A percentile compares a stretch with the other conserved stretches of the same genome.
Conservation (phyloP, 805 yeast species). For the Grigorovia jiainica region DNA sequence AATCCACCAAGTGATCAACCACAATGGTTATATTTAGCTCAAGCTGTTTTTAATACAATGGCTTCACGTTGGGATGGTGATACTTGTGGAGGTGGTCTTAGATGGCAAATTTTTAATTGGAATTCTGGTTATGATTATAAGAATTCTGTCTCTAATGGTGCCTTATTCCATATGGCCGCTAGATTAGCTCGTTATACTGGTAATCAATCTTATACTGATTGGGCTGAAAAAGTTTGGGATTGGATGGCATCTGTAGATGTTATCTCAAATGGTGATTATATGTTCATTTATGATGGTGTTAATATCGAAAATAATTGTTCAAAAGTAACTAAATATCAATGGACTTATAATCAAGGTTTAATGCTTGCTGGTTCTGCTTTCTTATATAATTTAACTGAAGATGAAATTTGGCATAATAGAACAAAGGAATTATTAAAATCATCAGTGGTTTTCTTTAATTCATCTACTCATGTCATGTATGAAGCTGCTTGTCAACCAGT, state of each 20-base stretch:
- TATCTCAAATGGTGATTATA: slow-evolving; percentile 31
- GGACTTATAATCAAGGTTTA: slow-evolving; percentile 85
- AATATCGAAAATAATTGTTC: slow-evolving; percentile 51
- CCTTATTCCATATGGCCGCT: slow-evolving; percentile 78
- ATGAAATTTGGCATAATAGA: slow-evolving; percentile 56
- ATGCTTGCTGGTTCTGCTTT: slow-evolving; percentile 73
- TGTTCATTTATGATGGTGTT: slow-evolving; percentile 61
- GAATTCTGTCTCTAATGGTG: slow-evolving; percentile 85
- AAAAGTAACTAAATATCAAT: slow-evolving; percentile 47
- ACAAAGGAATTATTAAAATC: slow-evolving; percentile 48
- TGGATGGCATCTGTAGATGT: slow-evolving; percentile 59
- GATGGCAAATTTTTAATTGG: slow-evolving; percentile 97
- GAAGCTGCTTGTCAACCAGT: slow-evolving; percentile 77
- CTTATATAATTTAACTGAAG: slow-evolving; percentile 62
- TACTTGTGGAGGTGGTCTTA: slow-evolving; percentile 75
- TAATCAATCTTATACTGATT: slow-evolving; percentile 62
- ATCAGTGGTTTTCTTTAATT: slow-evolving; percentile 44
- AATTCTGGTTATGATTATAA: slow-evolving; percentile 90
- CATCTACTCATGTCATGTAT: slow-evolving; percentile 43
- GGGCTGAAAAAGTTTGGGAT: slow-evolving; percentile 68
- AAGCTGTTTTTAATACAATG: slow-evolving; percentile 89
- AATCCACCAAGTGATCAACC: slow-evolving; percentile 52
- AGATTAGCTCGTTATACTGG: slow-evolving; percentile 76
- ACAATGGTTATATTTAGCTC: slow-evolving; percentile 76
- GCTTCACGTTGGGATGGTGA: slow-evolving; percentile 73